Evolutionary conservation across 73 alveolate genomes (phyloP).

Genomic region (Durusdinium trenchii): DNA sequence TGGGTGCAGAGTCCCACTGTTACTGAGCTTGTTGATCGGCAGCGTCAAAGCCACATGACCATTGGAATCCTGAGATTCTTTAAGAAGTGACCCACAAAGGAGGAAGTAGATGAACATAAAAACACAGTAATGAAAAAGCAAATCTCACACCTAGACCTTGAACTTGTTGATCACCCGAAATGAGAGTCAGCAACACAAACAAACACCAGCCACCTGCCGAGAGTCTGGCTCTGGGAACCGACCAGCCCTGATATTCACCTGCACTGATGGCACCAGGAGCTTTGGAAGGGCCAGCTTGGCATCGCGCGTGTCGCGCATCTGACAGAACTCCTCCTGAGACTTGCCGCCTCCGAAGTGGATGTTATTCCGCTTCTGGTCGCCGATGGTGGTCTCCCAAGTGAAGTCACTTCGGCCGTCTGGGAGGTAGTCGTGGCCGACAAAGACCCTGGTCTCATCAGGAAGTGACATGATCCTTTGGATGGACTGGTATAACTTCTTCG

Average conservation of each 20-base stretch:
- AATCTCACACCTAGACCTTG: too few species aligned
- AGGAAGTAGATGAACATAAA: too few species aligned
- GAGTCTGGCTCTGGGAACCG: conserved; percentile 92
- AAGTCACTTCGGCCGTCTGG: conserved; percentile 60
- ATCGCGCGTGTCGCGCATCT: conserved; percentile 88
- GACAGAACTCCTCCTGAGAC: conserved; percentile 42
- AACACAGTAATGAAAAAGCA: too few species aligned
- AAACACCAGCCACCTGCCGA: too few species aligned
- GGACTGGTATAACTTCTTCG: conserved; percentile 63
- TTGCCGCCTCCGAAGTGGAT: conserved; percentile 77
- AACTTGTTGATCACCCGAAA: too few species aligned
- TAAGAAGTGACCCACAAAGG: too few species aligned
- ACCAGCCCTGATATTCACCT: conserved; percentile 95
- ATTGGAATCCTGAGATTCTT: too few species aligned
- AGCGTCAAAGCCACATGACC: conserved; percentile 52
- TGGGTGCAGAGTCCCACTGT: conserved; percentile 63
- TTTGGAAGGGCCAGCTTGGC: conserved; percentile 88
- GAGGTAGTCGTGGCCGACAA: conserved; percentile 96
- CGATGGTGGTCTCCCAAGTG: conserved; percentile 96
- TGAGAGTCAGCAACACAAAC: too few species aligned
- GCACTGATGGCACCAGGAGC: conserved; percentile 92
- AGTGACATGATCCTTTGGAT: conserved; percentile 92
- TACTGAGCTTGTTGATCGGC: conserved; percentile 88
- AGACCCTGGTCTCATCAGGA: conserved; percentile 92
- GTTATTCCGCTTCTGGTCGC: conserved; percentile 77